A percentile compares a stretch with the other conserved stretches of the same genome.
These are phyloP conservation scores for Pedinophyceae sp. DNA, from an alignment of 139 green algal species.

Conservation along the genomic window DNA sequence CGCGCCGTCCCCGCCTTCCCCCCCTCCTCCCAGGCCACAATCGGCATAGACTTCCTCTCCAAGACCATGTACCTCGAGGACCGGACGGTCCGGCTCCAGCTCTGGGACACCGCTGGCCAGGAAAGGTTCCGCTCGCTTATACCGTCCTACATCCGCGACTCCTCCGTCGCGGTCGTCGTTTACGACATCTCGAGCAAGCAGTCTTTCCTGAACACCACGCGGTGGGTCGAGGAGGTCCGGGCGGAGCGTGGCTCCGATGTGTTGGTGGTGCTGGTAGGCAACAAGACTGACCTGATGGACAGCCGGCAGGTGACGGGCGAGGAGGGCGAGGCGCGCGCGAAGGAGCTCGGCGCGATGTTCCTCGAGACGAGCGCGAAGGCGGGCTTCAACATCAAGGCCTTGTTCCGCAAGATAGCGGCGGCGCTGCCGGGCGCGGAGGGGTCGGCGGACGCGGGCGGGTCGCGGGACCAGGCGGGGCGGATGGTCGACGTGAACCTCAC, in stretches of 20 bases:
- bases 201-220: slow-evolving; percentile 88
- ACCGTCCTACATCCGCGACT: slow-evolving; percentile 95
- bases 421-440: slow-evolving; percentile 51
- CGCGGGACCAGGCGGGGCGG: background rate
- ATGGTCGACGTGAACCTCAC: too few species aligned
- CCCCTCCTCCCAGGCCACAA: slow-evolving; percentile 95
- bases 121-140: slow-evolving; percentile 94
- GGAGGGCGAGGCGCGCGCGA: background rate
- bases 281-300: slow-evolving; percentile 97
- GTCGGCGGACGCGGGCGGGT: too few species aligned
- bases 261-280: slow-evolving; percentile 96
- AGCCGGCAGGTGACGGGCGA: slow-evolving; percentile 42
- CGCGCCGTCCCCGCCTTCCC: too few species aligned
- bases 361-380: slow-evolving; percentile 97
- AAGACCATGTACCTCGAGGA: slow-evolving; percentile 99
- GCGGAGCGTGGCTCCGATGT: slow-evolving; percentile 91
- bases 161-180: slow-evolving; percentile 91
- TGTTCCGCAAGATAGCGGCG: slow-evolving; percentile 95
- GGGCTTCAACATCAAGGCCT: slow-evolving; percentile 98
- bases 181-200: slow-evolving; percentile 93
- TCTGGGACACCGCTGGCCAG: slow-evolving; percentile 98
- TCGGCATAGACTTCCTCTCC: slow-evolving; percentile 98
- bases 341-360: slow-evolving; percentile 88
- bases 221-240: slow-evolving; percentile 95
- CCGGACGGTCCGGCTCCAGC: slow-evolving; percentile 89